Evolutionary conservation across 2,329 filamentous ascomycete genomes (phyloP), one percentile per base, ranked within the genome.

Genomic region (Dryadomyces sulphureus): DNA sequence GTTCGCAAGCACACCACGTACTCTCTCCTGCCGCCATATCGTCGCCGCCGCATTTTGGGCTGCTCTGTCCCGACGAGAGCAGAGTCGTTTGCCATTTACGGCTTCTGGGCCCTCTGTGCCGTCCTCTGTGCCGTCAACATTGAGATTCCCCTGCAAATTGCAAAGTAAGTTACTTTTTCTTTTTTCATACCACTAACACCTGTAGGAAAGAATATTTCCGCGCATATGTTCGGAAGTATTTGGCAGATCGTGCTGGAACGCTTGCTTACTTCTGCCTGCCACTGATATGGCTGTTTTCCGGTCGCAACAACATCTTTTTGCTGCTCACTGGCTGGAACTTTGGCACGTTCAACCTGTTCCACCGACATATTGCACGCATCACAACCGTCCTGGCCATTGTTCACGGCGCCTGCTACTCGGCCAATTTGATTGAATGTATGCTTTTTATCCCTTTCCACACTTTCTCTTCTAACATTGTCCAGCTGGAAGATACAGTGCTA

Each of bases 251-350:
- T 4, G 7, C 35, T 2, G 35, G 35, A 8, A 21, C 19, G 2
- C 22, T 40, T 7, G 4, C 21, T 4, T 40, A 40, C 38, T 40
- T 21, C 38, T 9, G 17, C 12, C 39, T 55, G 2, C 51, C 48
- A 4, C 22, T 49, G 12, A 14, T 50, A 1, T 49, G 50, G 43
- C 42, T 84, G 0, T 84, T 84, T 52, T 74, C 72, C 0, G 74
- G 75, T 54, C 66, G 81, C 7, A 84, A 84, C 50, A 82, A 84
- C 42, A 55, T 79, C 0, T 66, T 83, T 16, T 63, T 82, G 45
- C 80, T 74, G 75, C 56, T 77, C 0, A 84, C 81, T 0, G 79
- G 79, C 0, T 84, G 80, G 79, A 75, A 73, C 9, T 83, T 80
- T 55, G 68, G 70, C 2, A 78, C 75, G 0, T 84, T 77, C 54